These are phyloP conservation scores for Coemansia sp. DNA, from an alignment of 192 early-diverging fungal species.

Conservation along the genomic window DNA sequence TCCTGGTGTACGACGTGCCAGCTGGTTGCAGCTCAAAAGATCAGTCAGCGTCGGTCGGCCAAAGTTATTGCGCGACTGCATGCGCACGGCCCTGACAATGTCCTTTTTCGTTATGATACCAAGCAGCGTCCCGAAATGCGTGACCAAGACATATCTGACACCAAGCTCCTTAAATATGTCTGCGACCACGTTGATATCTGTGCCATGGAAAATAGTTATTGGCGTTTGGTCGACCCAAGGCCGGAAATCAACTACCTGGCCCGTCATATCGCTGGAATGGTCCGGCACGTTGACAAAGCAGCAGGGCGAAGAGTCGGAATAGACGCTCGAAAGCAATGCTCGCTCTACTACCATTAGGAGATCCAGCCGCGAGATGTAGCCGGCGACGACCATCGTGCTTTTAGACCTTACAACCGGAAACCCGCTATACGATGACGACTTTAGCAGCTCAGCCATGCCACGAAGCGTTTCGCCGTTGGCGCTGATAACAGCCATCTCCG, in stretches of 20 bases:
- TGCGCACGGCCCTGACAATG: constrained; percentile 54
- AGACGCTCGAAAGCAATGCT: constrained; percentile 16
- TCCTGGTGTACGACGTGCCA: background rate
- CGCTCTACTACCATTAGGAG: constrained; percentile 42
- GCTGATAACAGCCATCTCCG: constrained; percentile 59
- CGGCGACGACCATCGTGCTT: constrained; percentile 60
- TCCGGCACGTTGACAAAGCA: constrained; percentile 14
- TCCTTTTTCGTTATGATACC: constrained; percentile 75
- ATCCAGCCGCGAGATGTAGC: constrained; percentile 68
- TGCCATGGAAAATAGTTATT: constrained; percentile 59
- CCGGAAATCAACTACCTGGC: constrained; percentile 54
- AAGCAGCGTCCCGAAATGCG: constrained; percentile 57
- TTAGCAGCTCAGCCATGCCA: constrained; percentile 44
- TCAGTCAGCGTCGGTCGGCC: constrained; percentile 20
- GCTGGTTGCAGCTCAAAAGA: constrained; percentile 4
- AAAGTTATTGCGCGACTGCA: constrained; percentile 41
- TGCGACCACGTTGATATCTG: constrained; percentile 63
- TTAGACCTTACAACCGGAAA: constrained; percentile 68
- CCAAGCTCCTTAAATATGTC: constrained; percentile 68
- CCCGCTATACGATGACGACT: constrained; percentile 59
- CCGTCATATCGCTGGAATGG: background rate
- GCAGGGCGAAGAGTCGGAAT: constrained; percentile 30
- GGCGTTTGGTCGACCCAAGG: constrained; percentile 70
- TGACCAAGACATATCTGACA: constrained; percentile 60
- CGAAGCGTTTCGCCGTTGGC: constrained; percentile 53